A percentile compares a stretch with the other conserved stretches of the same genome.
These are phyloP conservation scores for Yarrowia sp. DNA, from an alignment of 805 yeast genomes.

Conservation along the genomic window DNA sequence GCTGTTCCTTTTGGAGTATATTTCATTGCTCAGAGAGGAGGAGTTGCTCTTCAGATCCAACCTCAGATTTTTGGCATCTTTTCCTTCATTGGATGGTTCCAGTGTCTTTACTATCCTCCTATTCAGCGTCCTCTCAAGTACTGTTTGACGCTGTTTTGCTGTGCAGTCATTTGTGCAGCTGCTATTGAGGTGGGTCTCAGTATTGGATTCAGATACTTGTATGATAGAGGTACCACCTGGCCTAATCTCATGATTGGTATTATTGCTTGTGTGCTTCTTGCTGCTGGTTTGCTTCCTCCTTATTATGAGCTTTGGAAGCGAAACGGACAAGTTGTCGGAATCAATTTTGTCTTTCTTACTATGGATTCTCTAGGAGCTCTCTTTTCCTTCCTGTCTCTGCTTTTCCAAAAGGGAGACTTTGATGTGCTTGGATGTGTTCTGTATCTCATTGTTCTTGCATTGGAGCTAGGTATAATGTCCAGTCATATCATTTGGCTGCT, in stretches of 20 bases:
- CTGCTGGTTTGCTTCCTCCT: slow-evolving; percentile 81
- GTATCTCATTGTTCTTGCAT: slow-evolving; percentile 65
- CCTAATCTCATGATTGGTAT: slow-evolving; percentile 80
- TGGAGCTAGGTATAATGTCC: slow-evolving; percentile 74
- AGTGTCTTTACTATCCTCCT: slow-evolving; percentile 76
- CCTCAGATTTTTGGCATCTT: slow-evolving; percentile 79
- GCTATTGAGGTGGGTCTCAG: slow-evolving; percentile 72
- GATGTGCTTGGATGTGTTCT: slow-evolving; percentile 80
- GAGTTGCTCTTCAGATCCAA: slow-evolving; percentile 77
- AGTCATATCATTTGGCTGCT: slow-evolving; percentile 72
- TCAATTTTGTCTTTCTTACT: slow-evolving; percentile 73
- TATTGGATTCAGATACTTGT: slow-evolving; percentile 59
- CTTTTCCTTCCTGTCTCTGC: slow-evolving; percentile 65
- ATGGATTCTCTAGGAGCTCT: slow-evolving; percentile 83
- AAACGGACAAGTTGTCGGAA: slow-evolving; percentile 81
- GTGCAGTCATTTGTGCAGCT: slow-evolving; percentile 47
- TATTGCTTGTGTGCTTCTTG: slow-evolving; percentile 71
- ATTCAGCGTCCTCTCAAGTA: slow-evolving; percentile 40
- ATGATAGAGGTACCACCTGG: slow-evolving; percentile 58
- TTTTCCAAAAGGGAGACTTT: slow-evolving; percentile 52
- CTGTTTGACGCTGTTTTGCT: slow-evolving; percentile 41
- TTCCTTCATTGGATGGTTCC: slow-evolving; percentile 64
- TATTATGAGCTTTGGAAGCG: slow-evolving; percentile 80
- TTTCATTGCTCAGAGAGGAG: slow-evolving; percentile 66
- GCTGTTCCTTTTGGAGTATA: slow-evolving; percentile 89